Evolutionary conservation across 2,329 filamentous ascomycete genomes (phyloP).

Genomic region (Colletotrichum siamense): DNA sequence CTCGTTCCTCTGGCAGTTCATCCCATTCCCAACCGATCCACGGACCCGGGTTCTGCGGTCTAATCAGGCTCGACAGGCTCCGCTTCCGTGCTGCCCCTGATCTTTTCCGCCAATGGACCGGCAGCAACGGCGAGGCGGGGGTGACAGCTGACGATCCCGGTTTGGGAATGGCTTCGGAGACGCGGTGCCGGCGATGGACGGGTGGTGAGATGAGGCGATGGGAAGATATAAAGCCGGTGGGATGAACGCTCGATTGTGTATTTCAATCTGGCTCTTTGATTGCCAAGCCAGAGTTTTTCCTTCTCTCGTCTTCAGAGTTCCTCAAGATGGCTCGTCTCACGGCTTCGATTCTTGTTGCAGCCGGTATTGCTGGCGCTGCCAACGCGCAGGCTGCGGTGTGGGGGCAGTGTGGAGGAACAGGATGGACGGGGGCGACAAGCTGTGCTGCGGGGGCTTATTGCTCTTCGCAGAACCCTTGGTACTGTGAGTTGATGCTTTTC

Average conservation of each 20-base stretch:
- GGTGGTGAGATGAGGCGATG: neutral
- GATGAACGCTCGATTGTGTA: neutral
- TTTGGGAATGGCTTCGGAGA: neutral
- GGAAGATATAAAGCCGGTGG: neutral
- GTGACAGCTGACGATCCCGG: neutral
- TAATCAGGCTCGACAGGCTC: neutral
- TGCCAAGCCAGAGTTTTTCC: neutral
- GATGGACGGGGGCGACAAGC: constrained; percentile 40
- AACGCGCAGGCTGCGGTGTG: constrained; percentile 20
- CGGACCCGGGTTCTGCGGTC: neutral
- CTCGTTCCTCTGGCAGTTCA: neutral
- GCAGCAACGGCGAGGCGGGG: neutral
- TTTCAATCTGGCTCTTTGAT: neutral
- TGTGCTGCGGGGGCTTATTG: constrained; percentile 48
- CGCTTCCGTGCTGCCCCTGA: neutral
- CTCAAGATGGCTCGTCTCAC: constrained; percentile 8
- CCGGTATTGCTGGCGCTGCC: neutral
- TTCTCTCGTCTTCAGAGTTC: neutral
- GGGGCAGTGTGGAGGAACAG: constrained; percentile 47
- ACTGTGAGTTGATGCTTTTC: constrained; percentile 48
- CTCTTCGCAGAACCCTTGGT: constrained; percentile 39
- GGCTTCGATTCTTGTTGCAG: neutral
- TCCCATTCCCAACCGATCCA: neutral
- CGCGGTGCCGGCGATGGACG: neutral
- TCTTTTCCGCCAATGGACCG: constrained; percentile 12